Base-by-base conservation (phyloP, 1,284 basidiomycete species). In the Puccinia hordei region DNA sequence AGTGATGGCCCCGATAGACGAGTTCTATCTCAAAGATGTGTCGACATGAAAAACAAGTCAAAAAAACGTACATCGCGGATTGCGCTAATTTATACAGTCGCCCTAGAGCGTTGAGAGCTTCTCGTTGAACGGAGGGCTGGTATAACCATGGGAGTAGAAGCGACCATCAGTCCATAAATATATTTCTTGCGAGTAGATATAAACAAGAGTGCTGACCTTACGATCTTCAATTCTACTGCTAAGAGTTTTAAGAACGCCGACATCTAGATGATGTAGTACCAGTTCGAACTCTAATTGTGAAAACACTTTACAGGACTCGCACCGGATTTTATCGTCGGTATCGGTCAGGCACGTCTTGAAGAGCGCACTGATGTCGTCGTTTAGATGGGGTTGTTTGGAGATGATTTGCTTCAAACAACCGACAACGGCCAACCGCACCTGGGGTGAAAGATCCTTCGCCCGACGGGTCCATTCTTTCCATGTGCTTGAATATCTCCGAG, bases 261-360 rank as follows among this genome's bases (percentile, higher is more conserved):
- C 88, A 17, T 90, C 90, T 38, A 98, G 90, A 83, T 94, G 90
- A 84, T 97, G 94, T 55, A 95, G 85, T 0, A 91, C 91, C 0
- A 92, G 92, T 86, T 98, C 95, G 84, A 95, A 98, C 85, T 98
- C 95, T 38, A 98, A 87, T 80, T 91, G 89, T 0, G 91, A 90
- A 82, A 95, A 92, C 9, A 93, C 86, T 84, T 90, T 91, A 87
- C 94, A 95, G 0, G 91, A 90, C 0, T 93, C 92, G 1, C 91
- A 90, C 46, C 97, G 90, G 35, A 99, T 91, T 83, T 91, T 93
- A 83, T 99, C 97, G 82, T 99, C 97, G 0, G 93, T 90, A 85
- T 99, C 97, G 0, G 89, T 84, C 8, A 95, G 86, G 83, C 95
- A 94, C 17, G 87, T 85, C n/a, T 87, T 84, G 38, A 95, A 86